Base-by-base conservation (phyloP, 805 yeast species). In the Hemisphaericaspora nanyangensis region DNA sequence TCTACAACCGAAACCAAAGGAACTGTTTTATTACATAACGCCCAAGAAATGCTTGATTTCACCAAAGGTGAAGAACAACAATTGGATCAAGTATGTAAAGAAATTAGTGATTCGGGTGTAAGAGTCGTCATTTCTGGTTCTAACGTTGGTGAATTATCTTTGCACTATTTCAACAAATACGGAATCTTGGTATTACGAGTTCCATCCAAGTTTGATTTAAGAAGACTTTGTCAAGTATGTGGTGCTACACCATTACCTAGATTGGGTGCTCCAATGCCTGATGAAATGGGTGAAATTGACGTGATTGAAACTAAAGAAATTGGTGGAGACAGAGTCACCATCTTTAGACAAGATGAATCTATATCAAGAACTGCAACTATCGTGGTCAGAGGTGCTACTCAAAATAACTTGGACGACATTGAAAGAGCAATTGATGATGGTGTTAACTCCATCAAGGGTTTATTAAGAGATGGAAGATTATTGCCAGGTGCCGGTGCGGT, bases 361-460 rank as follows among this genome's bases (percentile, higher is more conserved):
- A 76, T 85, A 52, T 63, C 72, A 17, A 57, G 73, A 53, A 93
- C 99, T 4, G 81, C 98, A 12, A 93, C 99, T 7, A 89, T 93
- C 53, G 83, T 93, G 34, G 71, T 93, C 39, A 79, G 99, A 63
- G 99, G 99, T 40, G 99, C 99, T 31, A 93, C 99, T 6, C 91
- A 88, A 63, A 90, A 87, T 66, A 79, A 76, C 59, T 70, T 93
- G 58, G 99, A 93, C 56, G 98, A 93, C 60, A 78, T 93, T 43
- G 99, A 93, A 70, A 80, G 99, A 56, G 95, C 98, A 36, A 87
- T 93, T 46, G 98, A 93, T 58, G 99, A 93, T 56, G 97, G 98
- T 56, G 95, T 93, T 34, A 78, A 87, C 44, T 86, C 95, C 24
- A 79, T 91, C 50, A 93, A 93, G 67, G 90, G 96, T 1, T 72